A percentile compares a stretch with the other conserved stretches of the same genome.
Conservation (phyloP, 208 protist species). For the Giardia duodenalis region DNA sequence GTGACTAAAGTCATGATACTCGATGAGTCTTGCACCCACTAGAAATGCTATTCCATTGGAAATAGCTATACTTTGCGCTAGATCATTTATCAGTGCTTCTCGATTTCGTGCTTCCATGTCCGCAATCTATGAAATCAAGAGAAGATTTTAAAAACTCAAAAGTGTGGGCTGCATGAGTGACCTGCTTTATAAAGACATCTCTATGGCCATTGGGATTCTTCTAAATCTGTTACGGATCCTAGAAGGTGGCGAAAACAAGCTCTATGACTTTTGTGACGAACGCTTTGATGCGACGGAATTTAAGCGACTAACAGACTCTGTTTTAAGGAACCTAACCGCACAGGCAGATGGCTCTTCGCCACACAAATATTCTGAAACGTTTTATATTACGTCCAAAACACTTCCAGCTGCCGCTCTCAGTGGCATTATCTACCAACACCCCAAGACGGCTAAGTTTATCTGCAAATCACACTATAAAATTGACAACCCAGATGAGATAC, state of each 20-base stretch:
- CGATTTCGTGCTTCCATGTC: neutral
- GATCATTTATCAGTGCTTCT: neutral
- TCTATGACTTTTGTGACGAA: neutral
- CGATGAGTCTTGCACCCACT: neutral
- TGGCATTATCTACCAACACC: neutral
- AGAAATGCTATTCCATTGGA: neutral
- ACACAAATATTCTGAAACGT: neutral
- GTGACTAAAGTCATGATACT: neutral
- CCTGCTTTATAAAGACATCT: neutral
- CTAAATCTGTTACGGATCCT: neutral
- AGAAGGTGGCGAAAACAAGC: neutral
- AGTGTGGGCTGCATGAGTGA: neutral
- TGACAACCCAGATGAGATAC: neutral
- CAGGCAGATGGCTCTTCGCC: neutral
- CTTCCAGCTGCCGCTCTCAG: neutral
- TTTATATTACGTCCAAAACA: neutral
- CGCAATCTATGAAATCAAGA: neutral
- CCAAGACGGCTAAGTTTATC: neutral
- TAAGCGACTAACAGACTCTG: neutral
- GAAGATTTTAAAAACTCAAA: neutral
- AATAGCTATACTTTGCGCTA: neutral
- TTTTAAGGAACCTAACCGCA: neutral
- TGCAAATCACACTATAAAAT: neutral
- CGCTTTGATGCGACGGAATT: neutral
- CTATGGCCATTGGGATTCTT: neutral